Evolutionary conservation across 164 flowering plant genomes (phyloP).

Genomic region (Vitis labrusca): DNA sequence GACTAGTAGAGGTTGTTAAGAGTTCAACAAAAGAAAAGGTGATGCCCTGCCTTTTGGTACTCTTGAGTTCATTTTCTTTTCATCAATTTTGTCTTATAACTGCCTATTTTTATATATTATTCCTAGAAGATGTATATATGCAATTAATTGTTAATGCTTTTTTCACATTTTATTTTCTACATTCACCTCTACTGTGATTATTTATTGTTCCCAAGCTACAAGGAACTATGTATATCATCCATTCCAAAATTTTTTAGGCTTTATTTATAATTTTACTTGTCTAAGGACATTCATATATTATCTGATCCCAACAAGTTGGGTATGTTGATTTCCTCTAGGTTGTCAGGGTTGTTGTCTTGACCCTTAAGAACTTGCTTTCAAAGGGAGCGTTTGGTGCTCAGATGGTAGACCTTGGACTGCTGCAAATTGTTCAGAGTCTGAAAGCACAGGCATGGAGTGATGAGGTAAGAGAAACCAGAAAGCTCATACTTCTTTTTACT

Average conservation of each 20-base stretch:
- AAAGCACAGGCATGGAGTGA: slow-evolving; percentile 99
- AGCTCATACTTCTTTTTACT: neutral
- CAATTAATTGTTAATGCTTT: neutral
- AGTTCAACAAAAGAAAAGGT: slow-evolving; percentile 97
- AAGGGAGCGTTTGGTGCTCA: slow-evolving; percentile 92
- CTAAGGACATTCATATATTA: neutral
- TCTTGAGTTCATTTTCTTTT: slow-evolving; percentile 7
- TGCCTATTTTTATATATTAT: neutral
- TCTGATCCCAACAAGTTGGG: neutral
- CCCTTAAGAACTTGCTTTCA: slow-evolving; percentile 76
- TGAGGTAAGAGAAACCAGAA: slow-evolving; percentile 58
- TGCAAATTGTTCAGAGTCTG: slow-evolving; percentile 82
- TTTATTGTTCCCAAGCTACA: neutral
- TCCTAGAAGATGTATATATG: neutral
- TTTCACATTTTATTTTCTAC: neutral
- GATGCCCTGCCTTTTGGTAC: slow-evolving; percentile 10
- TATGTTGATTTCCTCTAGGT: slow-evolving; percentile 49
- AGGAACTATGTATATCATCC: no score
- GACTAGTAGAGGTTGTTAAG: slow-evolving; percentile 81
- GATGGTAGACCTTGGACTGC: slow-evolving; percentile 90
- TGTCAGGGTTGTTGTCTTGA: slow-evolving; percentile 87
- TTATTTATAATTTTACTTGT: no score
- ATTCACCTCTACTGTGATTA: neutral
- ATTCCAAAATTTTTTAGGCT: no score
- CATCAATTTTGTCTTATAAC: neutral